A percentile compares a stretch with the other conserved stretches of the same genome.
Evolutionary conservation across 164 flowering plant genomes (phyloP).

Genomic region (Akebia trifoliata): DNA sequence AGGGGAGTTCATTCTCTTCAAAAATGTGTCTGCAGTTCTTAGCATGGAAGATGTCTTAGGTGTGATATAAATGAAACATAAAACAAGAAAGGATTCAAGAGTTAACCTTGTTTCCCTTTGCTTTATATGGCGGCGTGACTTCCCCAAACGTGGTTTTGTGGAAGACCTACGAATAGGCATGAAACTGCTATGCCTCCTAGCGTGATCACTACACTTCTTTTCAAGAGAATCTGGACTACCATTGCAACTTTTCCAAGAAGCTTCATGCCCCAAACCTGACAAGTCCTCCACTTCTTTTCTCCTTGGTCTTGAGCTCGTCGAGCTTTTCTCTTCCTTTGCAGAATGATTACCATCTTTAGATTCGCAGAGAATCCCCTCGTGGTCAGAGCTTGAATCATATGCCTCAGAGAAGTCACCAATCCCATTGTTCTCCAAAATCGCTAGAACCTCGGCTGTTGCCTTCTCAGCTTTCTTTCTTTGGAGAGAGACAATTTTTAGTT

Average conservation of each 20-base stretch:
- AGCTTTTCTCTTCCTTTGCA: slow-evolving; percentile 25
- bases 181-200: slow-evolving; percentile 35
- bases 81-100: not conserved
- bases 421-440: slow-evolving; percentile 59
- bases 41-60: too few relatives aligned
- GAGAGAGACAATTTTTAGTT: slow-evolving; percentile 54
- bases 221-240: slow-evolving; percentile 30
- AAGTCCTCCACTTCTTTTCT: slow-evolving; percentile 29
- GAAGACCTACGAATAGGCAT: slow-evolving; percentile 34
- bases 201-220: slow-evolving; percentile 27
- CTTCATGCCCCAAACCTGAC: slow-evolving; percentile 47
- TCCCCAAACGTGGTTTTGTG: slow-evolving; percentile 45
- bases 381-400: slow-evolving; percentile 56
- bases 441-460: slow-evolving; percentile 72
- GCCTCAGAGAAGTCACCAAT: slow-evolving; percentile 53
- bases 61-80: not conserved
- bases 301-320: slow-evolving; percentile 25
- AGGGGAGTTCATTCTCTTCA: too few relatives aligned
- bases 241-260: slow-evolving; percentile 66
- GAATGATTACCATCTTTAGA: slow-evolving; percentile 26
- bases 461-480: slow-evolving; percentile 81
- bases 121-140: slow-evolving; percentile 67
- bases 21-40: too few relatives aligned
- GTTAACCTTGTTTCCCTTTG: slow-evolving; percentile 51
- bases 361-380: slow-evolving; percentile 34